phyloP scores from a whole-genome alignment of 805 yeast species.

The Scheffersomyces ergatensis region DNA sequence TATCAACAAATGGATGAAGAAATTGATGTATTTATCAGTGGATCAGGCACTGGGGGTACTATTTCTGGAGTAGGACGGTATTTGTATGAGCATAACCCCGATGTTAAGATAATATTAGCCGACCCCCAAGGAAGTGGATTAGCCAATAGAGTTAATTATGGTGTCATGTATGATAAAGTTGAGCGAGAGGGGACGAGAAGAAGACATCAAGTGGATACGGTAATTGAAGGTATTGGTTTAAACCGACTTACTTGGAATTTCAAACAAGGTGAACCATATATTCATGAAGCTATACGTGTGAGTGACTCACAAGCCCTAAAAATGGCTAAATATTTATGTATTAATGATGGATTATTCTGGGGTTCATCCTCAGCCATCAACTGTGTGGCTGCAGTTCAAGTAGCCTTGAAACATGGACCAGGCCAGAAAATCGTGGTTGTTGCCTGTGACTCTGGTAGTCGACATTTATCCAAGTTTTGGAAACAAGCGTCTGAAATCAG shows the following conservation, averaged over 20 bases:
- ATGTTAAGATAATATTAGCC: slow-evolving; percentile 62
- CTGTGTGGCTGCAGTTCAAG: slow-evolving; percentile 80
- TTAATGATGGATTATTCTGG: slow-evolving; percentile 83
- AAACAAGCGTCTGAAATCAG: slow-evolving; percentile 52
- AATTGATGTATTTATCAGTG: slow-evolving; percentile 78
- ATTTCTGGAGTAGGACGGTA: slow-evolving; percentile 84
- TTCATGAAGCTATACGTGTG: slow-evolving; percentile 80
- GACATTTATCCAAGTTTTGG: slow-evolving; percentile 95
- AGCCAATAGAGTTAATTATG: slow-evolving; percentile 77
- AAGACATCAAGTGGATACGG: slow-evolving; percentile 93
- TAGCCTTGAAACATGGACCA: slow-evolving; percentile 43
- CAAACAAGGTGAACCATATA: slow-evolving; percentile 59
- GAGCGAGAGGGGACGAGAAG: slow-evolving; percentile 93
- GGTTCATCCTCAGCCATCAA: slow-evolving; percentile 94
- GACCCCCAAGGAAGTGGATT: slow-evolving; percentile 97
- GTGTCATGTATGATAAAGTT: slow-evolving; percentile 88
- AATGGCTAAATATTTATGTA: slow-evolving; percentile 84
- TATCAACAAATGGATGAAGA: slow-evolving; percentile 63
- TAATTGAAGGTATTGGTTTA: slow-evolving; percentile 91
- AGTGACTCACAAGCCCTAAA: slow-evolving; percentile 75
- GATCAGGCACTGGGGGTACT: slow-evolving; percentile 98
- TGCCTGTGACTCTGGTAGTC: slow-evolving; percentile 88
- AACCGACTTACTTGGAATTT: slow-evolving; percentile 85
- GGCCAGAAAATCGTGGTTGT: slow-evolving; percentile 77
- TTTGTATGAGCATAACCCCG: slow-evolving; percentile 61